Evolutionary conservation across 495 filamentous ascomycete genomes (phyloP).

Genomic region (Penicillium crystallinum): DNA sequence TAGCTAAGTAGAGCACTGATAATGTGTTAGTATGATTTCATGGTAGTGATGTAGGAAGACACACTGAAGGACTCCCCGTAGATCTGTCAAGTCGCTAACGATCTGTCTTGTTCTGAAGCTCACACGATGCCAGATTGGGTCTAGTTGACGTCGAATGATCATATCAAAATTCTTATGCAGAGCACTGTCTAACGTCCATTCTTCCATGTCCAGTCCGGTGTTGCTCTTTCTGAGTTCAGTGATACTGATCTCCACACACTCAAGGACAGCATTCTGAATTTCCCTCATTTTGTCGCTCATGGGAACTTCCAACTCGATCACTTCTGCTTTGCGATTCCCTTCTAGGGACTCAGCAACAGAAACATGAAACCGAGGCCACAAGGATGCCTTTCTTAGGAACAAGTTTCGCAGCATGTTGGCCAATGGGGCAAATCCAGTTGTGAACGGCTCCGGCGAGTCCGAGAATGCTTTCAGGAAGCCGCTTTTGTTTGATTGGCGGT

Average conservation of each 20-base stretch:
- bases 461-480: constrained; percentile 97
- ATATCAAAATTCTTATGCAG: constrained; percentile 89
- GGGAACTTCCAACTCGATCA: constrained; percentile 93
- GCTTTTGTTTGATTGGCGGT: constrained; percentile 82
- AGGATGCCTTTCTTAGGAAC: constrained; percentile 78
- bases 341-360: constrained; percentile 83
- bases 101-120: constrained; percentile 94
- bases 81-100: constrained; percentile 77
- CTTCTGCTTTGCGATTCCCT: constrained; percentile 87
- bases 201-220: constrained; percentile 86
- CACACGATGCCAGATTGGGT: constrained; percentile 95
- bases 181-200: constrained; percentile 96
- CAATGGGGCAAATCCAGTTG: constrained; percentile 81
- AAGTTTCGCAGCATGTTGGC: constrained; percentile 89
- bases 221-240: constrained; percentile 87
- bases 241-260: constrained; percentile 94
- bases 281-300: constrained; percentile 93
- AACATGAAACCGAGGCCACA: constrained; percentile 96
- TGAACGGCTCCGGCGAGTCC: constrained; percentile 89
- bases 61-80: constrained; percentile 80
- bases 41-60: constrained; percentile 4
- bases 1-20: constrained; percentile 66
- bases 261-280: constrained; percentile 90
- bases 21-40: constrained; percentile 12
- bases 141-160: constrained; percentile 80